Conservation (phyloP, 331 rosid species). For the Erythrophleum ivorense region DNA sequence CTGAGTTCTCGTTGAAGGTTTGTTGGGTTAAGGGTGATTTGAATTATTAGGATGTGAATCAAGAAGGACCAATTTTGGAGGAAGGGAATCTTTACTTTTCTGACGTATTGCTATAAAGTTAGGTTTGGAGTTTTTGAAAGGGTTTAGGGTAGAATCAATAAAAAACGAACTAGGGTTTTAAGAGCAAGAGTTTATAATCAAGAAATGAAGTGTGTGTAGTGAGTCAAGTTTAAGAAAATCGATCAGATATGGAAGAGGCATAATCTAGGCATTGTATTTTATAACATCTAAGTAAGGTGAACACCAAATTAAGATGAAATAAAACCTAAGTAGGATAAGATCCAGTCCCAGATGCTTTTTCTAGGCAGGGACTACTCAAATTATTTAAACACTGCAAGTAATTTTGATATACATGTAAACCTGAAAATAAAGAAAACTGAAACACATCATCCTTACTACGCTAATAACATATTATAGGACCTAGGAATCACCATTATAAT, state of each 20-base stretch:
- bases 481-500: background rate
- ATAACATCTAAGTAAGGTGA: background rate
- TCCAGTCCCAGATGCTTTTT: background rate
- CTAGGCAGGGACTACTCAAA: background rate
- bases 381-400: background rate
- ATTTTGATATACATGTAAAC: background rate
- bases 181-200: background rate
- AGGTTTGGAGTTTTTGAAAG: background rate
- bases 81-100: background rate
- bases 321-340: background rate
- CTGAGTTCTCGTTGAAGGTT: background rate
- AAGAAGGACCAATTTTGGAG: background rate
- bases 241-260: background rate
- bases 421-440: background rate
- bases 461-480: background rate
- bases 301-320: background rate
- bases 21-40: conserved; percentile 1
- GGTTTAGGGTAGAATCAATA: background rate
- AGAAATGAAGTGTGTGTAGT: too few species aligned
- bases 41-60: background rate
- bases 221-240: background rate
- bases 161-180: background rate
- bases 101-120: background rate
- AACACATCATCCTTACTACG: background rate
- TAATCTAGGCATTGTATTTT: background rate